Evolutionary conservation across 306 rosid species (phyloP).

Genomic region (Fagus crenata): DNA sequence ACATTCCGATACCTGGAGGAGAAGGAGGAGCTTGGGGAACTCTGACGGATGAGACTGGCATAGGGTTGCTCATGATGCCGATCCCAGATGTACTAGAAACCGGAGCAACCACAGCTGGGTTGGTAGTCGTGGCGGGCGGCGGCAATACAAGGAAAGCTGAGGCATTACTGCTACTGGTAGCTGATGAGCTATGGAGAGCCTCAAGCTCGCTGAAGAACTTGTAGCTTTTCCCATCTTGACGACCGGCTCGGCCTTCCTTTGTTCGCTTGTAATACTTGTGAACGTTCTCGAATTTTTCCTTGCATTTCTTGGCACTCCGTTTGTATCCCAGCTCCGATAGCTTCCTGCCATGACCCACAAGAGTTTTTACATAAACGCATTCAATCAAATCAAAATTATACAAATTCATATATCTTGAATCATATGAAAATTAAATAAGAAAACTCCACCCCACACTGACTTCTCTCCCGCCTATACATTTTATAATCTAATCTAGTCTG

Average conservation of each 20-base stretch:
- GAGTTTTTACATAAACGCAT: neutral
- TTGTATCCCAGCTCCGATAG: conserved; percentile 41
- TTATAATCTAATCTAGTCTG: neutral
- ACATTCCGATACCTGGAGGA: conserved; percentile 1
- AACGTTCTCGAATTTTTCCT: conserved; percentile 54
- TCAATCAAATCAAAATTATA: neutral
- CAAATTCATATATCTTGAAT: neutral
- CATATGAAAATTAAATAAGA: neutral
- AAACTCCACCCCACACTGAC: neutral
- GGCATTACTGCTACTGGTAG: neutral
- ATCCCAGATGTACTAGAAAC: conserved; percentile 5
- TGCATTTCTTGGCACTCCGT: conserved; percentile 51
- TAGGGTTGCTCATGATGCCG: conserved; percentile 37
- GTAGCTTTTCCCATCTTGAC: conserved; percentile 55
- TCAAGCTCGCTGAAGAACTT: conserved; percentile 51
- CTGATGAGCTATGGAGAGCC: conserved; percentile 41
- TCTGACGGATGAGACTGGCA: conserved; percentile 40
- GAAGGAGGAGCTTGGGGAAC: conserved; percentile 17
- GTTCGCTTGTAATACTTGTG: conserved; percentile 51
- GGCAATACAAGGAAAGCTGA: conserved; percentile 7
- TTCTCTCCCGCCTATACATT: neutral
- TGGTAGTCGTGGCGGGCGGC: neutral
- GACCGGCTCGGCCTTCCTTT: conserved; percentile 53
- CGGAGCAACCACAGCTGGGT: neutral
- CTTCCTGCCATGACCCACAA: conserved; percentile 35